Conservation (phyloP, 148 eudicot species). For the Cornus florida region DNA sequence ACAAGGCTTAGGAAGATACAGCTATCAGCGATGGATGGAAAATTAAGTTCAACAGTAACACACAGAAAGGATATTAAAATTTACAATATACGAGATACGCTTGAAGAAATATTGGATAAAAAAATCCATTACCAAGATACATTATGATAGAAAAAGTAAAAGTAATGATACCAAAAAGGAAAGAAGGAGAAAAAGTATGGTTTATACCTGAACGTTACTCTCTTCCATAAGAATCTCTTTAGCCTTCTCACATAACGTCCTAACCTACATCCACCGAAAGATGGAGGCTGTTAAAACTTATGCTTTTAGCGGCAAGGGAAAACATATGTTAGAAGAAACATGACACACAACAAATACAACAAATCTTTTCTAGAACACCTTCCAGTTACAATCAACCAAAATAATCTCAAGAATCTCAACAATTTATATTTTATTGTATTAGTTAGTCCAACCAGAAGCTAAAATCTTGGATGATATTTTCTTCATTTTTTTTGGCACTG, state of each 20-base stretch:
- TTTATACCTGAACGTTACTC: constrained; percentile 89
- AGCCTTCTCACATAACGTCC: constrained; percentile 81
- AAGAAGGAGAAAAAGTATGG: not conserved
- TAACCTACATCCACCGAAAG: constrained; percentile 55
- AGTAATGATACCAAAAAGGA: not conserved
- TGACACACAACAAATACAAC: not conserved
- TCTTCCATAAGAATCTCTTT: constrained; percentile 94
- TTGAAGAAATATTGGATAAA: not conserved
- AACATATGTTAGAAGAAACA: not conserved
- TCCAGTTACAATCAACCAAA: not conserved
- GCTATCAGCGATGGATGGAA: not conserved
- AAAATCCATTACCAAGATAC: not conserved
- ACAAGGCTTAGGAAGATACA: not conserved
- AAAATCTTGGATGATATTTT: not conserved
- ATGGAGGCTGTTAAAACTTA: not conserved
- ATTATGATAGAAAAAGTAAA: not conserved
- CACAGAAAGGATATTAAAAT: too few relatives aligned
- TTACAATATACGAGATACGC: not conserved
- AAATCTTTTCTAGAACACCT: not conserved
- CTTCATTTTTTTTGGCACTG: too few relatives aligned
- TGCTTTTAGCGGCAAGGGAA: not conserved
- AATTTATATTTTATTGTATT: too few relatives aligned
- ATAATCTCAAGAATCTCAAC: not conserved
- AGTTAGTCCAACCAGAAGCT: not conserved
- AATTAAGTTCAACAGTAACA: not conserved